A percentile compares a stretch with the other conserved stretches of the same genome.
phyloP scores from a whole-genome alignment of 2,329 filamentous ascomycete species.

The Aspergillus neoniger region DNA sequence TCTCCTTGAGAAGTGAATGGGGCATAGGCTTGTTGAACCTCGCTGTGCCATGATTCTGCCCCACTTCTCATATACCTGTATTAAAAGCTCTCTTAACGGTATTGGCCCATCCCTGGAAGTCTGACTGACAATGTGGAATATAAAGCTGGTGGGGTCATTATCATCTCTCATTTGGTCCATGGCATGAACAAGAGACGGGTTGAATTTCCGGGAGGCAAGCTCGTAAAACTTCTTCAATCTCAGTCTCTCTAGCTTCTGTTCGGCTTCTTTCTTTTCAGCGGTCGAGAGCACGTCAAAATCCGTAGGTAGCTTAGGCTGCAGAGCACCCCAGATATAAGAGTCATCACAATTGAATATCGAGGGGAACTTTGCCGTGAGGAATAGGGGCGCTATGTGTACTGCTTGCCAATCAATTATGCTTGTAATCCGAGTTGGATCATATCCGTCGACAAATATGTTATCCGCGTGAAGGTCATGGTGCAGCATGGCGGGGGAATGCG shows the following conservation, averaged over 20 bases:
- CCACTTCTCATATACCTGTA: constrained; percentile 30
- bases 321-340: constrained; percentile 28
- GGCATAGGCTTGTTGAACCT: constrained; percentile 19
- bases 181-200: constrained; percentile 22
- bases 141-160: constrained; percentile 23
- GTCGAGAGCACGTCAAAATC: constrained; percentile 22
- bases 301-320: constrained; percentile 27
- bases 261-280: constrained; percentile 15
- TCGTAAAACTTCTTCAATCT: constrained; percentile 29
- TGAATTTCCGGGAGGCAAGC: constrained; percentile 26
- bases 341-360: constrained; percentile 27
- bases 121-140: constrained; percentile 24
- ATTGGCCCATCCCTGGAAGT: constrained; percentile 21
- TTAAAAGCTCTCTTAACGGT: constrained; percentile 25
- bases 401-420: constrained; percentile 33
- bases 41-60: constrained; percentile 15
- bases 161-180: constrained; percentile 25
- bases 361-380: constrained; percentile 29
- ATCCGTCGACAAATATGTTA: constrained; percentile 39
- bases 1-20: constrained; percentile 22
- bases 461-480: constrained; percentile 32
- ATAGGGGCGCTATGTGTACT: constrained; percentile 27
- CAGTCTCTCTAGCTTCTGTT: constrained; percentile 12
- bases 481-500: constrained; percentile 15
- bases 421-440: constrained; percentile 24